These are phyloP conservation scores for Fusarium falciforme DNA, from an alignment of 2,329 filamentous ascomycete genomes.

Conservation along the genomic window DNA sequence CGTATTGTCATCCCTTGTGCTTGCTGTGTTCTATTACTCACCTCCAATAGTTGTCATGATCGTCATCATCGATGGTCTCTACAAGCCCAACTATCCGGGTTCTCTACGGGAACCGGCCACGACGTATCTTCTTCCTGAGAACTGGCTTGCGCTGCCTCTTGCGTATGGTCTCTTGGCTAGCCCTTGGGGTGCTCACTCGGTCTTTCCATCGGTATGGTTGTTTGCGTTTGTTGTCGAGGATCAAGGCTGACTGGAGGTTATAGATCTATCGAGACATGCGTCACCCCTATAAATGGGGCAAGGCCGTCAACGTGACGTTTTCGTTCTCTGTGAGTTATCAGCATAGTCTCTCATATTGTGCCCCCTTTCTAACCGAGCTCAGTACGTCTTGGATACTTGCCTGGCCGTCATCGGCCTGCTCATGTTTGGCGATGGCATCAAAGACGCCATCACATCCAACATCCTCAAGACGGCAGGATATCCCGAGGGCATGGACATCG, in stretches of 20 bases:
- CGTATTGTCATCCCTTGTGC: conserved; percentile 52
- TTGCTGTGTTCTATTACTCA: conserved; percentile 6
- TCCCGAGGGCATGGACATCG: conserved; percentile 76
- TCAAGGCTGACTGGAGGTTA: conserved; percentile 1
- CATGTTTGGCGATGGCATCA: conserved; percentile 94
- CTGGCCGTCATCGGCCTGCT: conserved; percentile 87
- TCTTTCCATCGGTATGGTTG: conserved; percentile 79
- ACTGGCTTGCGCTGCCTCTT: conserved; percentile 88
- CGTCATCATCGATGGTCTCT: conserved; percentile 85
- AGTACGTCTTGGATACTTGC: conserved; percentile 82
- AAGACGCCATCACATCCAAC: conserved; percentile 91
- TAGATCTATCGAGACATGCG: conserved; percentile 73
- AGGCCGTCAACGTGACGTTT: conserved; percentile 83
- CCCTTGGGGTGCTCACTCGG: conserved; percentile 71
- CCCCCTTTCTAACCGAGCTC: conserved; percentile 5
- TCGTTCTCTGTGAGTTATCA: conserved; percentile 76
- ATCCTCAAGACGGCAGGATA: conserved; percentile 82
- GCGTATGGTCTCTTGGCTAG: conserved; percentile 92
- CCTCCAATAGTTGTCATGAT: conserved; percentile 77
- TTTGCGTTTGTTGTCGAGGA: background rate
- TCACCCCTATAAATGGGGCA: conserved; percentile 82
- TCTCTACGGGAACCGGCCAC: conserved; percentile 83
- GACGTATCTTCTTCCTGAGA: conserved; percentile 84
- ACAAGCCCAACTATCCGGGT: conserved; percentile 82
- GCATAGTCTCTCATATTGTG: background rate